These are phyloP conservation scores for Ettlia oleoabundans DNA, from an alignment of 139 green algal genomes.

Conservation along the genomic window DNA sequence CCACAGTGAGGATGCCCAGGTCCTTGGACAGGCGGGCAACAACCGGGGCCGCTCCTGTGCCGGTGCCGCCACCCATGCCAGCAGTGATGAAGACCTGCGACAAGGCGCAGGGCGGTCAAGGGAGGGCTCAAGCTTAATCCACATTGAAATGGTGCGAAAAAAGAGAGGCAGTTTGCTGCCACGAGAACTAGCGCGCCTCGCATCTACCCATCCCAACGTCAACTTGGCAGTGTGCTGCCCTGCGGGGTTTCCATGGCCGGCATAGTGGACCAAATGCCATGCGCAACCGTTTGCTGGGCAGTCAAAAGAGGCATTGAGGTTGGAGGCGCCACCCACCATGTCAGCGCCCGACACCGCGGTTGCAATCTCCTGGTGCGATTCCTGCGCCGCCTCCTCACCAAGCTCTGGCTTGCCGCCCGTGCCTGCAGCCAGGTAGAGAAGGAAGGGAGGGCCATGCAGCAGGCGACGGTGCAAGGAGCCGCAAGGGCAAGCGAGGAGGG, in stretches of 20 bases:
- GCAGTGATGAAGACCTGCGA: conserved; percentile 71
- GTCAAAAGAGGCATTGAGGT: too few species aligned
- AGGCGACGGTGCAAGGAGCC: too few species aligned
- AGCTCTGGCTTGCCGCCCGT: conserved; percentile 93
- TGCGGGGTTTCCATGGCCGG: background rate
- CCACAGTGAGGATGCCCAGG: conserved; percentile 95
- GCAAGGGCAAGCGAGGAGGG: too few species aligned
- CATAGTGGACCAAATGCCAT: background rate
- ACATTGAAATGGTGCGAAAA: background rate
- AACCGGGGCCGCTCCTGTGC: conserved; percentile 92
- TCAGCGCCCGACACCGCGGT: conserved; percentile 70
- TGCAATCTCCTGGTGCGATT: conserved; percentile 82
- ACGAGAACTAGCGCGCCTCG: background rate
- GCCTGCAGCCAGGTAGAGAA: conserved; percentile 31
- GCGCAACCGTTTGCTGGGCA: background rate
- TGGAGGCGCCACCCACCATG: conserved; percentile 56
- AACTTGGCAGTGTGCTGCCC: too few species aligned
- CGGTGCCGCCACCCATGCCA: conserved; percentile 97
- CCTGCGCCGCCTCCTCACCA: conserved; percentile 87
- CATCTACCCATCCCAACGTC: too few species aligned
- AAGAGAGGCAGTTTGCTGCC: background rate
- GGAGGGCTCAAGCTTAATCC: too few species aligned
- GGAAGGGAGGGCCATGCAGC: background rate
- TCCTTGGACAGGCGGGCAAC: conserved; percentile 85
- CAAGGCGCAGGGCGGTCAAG: background rate